Base-by-base conservation (phyloP, 78 protist genomes). In the Polysphondylium violaceum region DNA sequence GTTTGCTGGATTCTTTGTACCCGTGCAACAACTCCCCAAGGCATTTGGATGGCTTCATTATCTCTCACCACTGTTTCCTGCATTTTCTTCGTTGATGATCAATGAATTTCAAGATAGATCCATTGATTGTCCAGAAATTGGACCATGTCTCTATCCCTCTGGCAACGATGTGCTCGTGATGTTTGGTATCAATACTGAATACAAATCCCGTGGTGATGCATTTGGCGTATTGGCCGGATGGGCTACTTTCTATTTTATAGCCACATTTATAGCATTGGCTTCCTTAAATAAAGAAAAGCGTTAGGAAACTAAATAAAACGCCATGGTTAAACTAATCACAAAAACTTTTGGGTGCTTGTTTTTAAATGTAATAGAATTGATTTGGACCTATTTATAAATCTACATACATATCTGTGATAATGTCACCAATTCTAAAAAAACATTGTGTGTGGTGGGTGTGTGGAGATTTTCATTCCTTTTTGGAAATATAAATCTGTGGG, bases 1-100 rank as follows among this genome's bases (percentile, higher is more conserved):
- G 36, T 81, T 81, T 43, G 75, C 89, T 0, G 89, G 89, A 11
- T 81, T 81, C 76, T 81, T 81, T 55, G 89, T 81, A 29, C 76
- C 89, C 31, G 76, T 81, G 3, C 43, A 81, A 12, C 55, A 14
- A 55, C 29, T 81, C 19, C 77, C 89, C 2, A n/a, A 23, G 16
- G 25, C 68, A 14, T 81, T 81, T 68, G 89, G 77, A 16, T 81
- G 76, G 77, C 3, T 81, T 8, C 76, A 68, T 43, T 71, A 56
- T 36, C 36, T 81, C n/a, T 59, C 65, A 41, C 68, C 67, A 33
- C 59, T 81, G 0, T 68, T n/a, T 33, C 33, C 27, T 61, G 8
- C 40, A 16, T 68, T 81, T 67, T 31, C 74, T 3, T 23, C 72
- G 0, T 3, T 65, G 11, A 43, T 81, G 56, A 68, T 73, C 0